These are phyloP conservation scores for Tetraselmis striata DNA, from an alignment of 139 green algal genomes.

Conservation along the genomic window DNA sequence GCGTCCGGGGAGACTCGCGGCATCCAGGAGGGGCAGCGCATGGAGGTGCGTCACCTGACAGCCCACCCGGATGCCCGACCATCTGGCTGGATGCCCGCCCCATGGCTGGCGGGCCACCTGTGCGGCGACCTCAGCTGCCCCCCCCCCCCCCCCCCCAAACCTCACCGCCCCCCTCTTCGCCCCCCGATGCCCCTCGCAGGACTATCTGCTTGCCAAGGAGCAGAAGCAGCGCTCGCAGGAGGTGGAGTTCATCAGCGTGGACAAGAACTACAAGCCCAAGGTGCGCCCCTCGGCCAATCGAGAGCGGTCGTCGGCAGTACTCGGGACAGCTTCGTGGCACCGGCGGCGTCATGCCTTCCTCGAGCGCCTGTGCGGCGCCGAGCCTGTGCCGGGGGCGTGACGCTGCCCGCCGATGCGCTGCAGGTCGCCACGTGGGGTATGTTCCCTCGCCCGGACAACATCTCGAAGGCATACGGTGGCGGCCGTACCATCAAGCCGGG, in stretches of 20 bases:
- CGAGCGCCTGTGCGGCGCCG: not conserved
- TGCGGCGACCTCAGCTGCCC: no score
- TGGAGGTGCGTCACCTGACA: not conserved
- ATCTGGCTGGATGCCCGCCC: no score
- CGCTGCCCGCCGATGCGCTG: constrained; percentile 21
- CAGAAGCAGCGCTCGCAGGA: constrained; percentile 15
- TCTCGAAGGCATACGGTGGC: constrained; percentile 49
- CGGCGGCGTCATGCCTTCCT: not conserved
- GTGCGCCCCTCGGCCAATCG: no score
- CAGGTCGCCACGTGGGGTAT: constrained; percentile 75
- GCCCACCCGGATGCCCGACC: no score
- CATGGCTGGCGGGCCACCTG: no score
- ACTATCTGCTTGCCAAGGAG: not conserved
- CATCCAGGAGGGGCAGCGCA: not conserved
- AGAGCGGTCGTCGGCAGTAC: no score
- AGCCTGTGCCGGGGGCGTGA: not conserved
- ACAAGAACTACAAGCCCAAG: constrained; percentile 41
- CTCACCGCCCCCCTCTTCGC: no score
- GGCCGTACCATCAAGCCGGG: constrained; percentile 69
- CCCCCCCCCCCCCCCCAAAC: no score
- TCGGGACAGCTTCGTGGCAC: not conserved
- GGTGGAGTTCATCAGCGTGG: constrained; percentile 54
- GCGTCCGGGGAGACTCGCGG: not conserved
- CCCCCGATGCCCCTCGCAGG: no score
- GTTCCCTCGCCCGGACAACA: constrained; percentile 77